Evolutionary conservation across 768 basidiomycete species (phyloP).

Genomic region (Lyophyllum decastes): DNA sequence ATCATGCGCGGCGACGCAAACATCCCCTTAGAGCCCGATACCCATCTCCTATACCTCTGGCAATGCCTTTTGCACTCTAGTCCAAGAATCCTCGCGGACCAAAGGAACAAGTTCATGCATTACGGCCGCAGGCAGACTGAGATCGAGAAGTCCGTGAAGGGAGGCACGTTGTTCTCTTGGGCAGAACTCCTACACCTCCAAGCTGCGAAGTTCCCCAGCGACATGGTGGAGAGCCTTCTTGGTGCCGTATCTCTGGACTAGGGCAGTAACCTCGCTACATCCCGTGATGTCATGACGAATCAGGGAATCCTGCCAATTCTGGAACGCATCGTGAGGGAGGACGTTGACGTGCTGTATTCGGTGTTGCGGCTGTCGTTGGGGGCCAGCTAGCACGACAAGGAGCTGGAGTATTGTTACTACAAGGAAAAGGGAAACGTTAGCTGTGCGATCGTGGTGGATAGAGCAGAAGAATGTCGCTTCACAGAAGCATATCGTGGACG

Average conservation of each 20-base stretch:
- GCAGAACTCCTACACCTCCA: conserved; percentile 72
- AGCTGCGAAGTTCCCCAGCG: conserved; percentile 78
- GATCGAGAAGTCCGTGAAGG: conserved; percentile 48
- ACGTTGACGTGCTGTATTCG: conserved; percentile 76
- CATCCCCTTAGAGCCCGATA: conserved; percentile 38
- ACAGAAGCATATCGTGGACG: conserved; percentile 50
- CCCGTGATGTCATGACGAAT: conserved; percentile 45
- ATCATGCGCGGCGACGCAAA: conserved; percentile 25
- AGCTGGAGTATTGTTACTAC: conserved; percentile 43
- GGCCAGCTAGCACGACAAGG: conserved; percentile 48
- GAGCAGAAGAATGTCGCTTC: conserved; percentile 44
- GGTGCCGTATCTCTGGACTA: conserved; percentile 80
- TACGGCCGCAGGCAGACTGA: conserved; percentile 47
- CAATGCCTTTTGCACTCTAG: conserved; percentile 77
- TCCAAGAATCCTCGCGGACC: conserved; percentile 60
- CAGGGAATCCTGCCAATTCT: conserved; percentile 61
- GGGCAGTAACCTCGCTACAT: conserved; percentile 50
- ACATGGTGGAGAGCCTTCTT: conserved; percentile 75
- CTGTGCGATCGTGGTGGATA: conserved; percentile 54
- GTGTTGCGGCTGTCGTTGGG: conserved; percentile 66
- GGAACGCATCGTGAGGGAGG: conserved; percentile 62
- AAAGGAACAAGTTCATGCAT: conserved; percentile 52
- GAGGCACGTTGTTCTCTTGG: conserved; percentile 65
- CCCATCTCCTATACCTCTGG: conserved; percentile 56
- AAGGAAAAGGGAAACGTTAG: conserved; percentile 49